A percentile compares a stretch with the other conserved stretches of the same genome.
Evolutionary conservation across 257 asterid genomes (phyloP).

Genomic region (Fraxinus anomala): DNA sequence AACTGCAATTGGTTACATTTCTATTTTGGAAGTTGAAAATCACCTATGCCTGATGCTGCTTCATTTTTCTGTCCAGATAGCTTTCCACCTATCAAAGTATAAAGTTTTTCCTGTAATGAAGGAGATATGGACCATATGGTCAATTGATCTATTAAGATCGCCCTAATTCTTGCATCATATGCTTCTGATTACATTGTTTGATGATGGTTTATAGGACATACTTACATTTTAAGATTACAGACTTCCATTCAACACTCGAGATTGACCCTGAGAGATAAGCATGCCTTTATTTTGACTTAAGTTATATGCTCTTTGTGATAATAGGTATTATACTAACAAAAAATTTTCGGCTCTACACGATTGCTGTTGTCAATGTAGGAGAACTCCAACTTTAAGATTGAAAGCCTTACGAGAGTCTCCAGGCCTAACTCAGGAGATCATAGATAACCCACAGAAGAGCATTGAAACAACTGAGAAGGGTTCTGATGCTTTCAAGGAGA

Average conservation of each 20-base stretch:
- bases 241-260: constrained; percentile 52
- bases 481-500: constrained; percentile 56
- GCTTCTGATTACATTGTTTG: constrained; percentile 41
- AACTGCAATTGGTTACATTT: constrained; percentile 17
- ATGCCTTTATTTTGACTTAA: constrained; percentile 33
- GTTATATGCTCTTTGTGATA: constrained; percentile 15
- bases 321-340: constrained; percentile 24
- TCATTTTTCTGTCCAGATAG: constrained; percentile 3
- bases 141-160: constrained; percentile 22
- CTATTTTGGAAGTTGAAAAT: constrained; percentile 23
- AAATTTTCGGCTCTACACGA: constrained; percentile 25
- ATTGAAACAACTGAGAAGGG: constrained; percentile 34
- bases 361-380: constrained; percentile 37
- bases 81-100: neutral
- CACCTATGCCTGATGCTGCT: constrained; percentile 4
- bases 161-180: constrained; percentile 22
- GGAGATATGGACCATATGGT: constrained; percentile 2
- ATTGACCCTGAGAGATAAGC: constrained; percentile 60
- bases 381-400: constrained; percentile 46
- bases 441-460: constrained; percentile 40
- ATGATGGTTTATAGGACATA: constrained; percentile 48
- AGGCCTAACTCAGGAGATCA: constrained; percentile 47
- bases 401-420: constrained; percentile 56
- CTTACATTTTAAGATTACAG: constrained; percentile 51
- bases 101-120: constrained; percentile 15